phyloP scores from a whole-genome alignment of 1,284 basidiomycete genomes.

The Ganoderma resinaceum region DNA sequence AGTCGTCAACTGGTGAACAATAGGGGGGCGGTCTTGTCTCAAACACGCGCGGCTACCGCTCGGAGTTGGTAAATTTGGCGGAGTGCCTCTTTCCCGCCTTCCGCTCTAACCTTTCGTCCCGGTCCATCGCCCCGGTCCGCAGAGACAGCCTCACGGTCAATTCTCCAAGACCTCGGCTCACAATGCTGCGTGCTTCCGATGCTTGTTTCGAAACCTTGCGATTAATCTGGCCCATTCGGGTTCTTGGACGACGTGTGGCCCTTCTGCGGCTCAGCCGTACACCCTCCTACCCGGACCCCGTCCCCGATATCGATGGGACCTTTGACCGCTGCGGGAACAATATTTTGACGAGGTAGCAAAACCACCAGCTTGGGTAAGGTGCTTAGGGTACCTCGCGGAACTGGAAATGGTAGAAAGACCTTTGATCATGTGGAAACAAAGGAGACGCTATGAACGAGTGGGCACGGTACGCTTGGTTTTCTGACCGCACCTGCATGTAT shows the following conservation, averaged over 20 bases:
- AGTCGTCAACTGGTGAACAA: conserved; percentile 3
- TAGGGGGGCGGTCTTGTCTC: not conserved
- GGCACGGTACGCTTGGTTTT: not conserved
- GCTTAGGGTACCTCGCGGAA: not conserved
- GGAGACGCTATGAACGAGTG: not conserved
- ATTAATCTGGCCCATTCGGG: not conserved
- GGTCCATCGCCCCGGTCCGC: not conserved
- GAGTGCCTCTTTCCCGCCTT: conserved; percentile 4
- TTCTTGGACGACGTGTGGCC: not conserved
- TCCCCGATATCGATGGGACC: conserved; percentile 20
- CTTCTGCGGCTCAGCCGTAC: not conserved
- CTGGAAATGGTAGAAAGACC: not conserved
- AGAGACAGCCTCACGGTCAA: conserved; percentile 1
- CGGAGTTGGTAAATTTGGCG: conserved; percentile 18
- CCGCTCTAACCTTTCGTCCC: not conserved
- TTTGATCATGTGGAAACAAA: not conserved
- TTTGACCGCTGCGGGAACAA: not conserved
- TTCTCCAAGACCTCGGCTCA: not conserved
- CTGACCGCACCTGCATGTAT: conserved; percentile 5
- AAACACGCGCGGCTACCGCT: conserved; percentile 12
- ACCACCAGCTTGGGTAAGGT: not conserved
- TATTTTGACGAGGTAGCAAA: not conserved
- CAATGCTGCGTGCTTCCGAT: not conserved
- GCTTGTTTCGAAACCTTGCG: conserved; percentile 6
- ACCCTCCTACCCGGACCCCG: conserved; percentile 3